phyloP scores from a whole-genome alignment of 2,329 filamentous ascomycete genomes.

The Ceratocystis albifundus region DNA sequence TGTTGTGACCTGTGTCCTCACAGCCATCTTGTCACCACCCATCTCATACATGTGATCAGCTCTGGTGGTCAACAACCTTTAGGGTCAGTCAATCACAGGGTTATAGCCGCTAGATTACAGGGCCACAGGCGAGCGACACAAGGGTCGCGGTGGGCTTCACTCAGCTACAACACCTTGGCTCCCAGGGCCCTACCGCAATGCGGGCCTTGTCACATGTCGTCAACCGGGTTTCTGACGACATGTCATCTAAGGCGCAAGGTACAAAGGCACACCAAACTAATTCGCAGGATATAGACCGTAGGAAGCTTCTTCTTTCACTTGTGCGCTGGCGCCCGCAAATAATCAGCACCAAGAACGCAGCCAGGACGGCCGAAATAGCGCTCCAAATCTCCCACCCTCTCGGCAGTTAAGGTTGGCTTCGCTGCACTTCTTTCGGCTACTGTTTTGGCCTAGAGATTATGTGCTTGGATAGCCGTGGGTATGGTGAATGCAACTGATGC shows the following conservation, averaged over 20 bases:
- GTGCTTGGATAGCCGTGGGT: no score
- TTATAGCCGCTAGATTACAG: not conserved
- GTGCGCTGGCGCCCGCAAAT: conserved; percentile 3
- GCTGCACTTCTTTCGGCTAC: not conserved
- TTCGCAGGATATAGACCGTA: not conserved
- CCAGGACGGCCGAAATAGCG: not conserved
- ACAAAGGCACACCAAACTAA: not conserved
- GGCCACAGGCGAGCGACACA: not conserved
- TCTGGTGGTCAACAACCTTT: not conserved
- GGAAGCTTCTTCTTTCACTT: not conserved
- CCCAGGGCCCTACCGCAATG: not conserved
- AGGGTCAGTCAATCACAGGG: not conserved
- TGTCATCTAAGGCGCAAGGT: not conserved
- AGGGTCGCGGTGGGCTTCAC: not conserved
- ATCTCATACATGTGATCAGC: not conserved
- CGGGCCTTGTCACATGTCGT: not conserved
- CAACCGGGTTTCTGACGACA: not conserved
- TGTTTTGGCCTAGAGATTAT: not conserved
- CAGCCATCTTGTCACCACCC: not conserved
- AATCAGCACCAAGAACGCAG: conserved; percentile 1
- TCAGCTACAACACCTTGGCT: no score
- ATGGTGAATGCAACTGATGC: no score
- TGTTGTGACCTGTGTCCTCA: not conserved
- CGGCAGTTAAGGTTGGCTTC: conserved; percentile 1
- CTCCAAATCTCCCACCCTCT: not conserved